These are phyloP conservation scores for Cadophora luteo-olivacea DNA, from an alignment of 2,329 filamentous ascomycete genomes.

Conservation along the genomic window DNA sequence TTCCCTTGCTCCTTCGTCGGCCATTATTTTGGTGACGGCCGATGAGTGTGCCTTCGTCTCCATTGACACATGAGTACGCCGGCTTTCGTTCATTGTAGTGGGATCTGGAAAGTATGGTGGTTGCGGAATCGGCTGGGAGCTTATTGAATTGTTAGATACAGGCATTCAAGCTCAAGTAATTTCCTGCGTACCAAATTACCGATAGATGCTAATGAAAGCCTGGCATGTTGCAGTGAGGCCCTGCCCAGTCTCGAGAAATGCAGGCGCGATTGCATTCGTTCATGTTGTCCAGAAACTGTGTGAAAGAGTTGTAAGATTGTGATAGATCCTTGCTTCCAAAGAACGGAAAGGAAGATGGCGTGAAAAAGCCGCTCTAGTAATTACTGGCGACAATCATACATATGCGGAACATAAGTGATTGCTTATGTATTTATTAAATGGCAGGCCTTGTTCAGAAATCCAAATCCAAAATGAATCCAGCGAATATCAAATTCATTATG, in stretches of 20 bases:
- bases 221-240: constrained; percentile 28
- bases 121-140: background rate
- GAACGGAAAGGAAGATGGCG: no score
- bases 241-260: constrained; percentile 39
- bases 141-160: constrained; percentile 1
- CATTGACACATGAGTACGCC: background rate
- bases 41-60: background rate
- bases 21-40: background rate
- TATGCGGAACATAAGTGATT: background rate
- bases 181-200: constrained; percentile 11
- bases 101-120: background rate
- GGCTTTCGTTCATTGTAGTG: background rate
- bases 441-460: background rate
- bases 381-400: background rate
- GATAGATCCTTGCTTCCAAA: no score
- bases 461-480: background rate
- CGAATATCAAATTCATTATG: background rate
- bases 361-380: background rate
- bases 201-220: background rate
- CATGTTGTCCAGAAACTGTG: constrained; percentile 36
- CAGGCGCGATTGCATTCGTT: constrained; percentile 45
- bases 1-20: background rate
- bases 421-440: background rate
- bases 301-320: background rate
- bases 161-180: background rate